phyloP scores from a whole-genome alignment of 208 protist genomes.

The Novymonas esmeraldas region DNA sequence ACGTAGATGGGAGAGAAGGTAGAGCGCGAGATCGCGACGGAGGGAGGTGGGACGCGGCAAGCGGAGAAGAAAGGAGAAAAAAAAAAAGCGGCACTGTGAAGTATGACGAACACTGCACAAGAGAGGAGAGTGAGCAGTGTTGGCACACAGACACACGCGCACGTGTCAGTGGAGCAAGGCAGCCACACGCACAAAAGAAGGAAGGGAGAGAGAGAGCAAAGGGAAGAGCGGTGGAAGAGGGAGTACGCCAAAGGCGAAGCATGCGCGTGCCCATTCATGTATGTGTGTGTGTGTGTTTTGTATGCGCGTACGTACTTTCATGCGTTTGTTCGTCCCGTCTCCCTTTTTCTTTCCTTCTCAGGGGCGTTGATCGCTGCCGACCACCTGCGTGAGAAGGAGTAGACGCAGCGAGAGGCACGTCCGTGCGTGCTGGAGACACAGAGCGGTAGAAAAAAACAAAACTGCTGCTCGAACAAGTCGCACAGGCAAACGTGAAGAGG shows the following conservation, averaged over 20 bases:
- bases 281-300: constrained; percentile 9
- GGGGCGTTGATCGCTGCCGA: too few relatives aligned
- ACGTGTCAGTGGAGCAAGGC: not conserved
- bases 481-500: too few relatives aligned
- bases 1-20: not conserved
- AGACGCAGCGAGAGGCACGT: too few relatives aligned
- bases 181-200: not conserved
- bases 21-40: not conserved
- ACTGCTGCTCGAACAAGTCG: too few relatives aligned
- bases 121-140: too few relatives aligned
- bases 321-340: not conserved
- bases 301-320: not conserved
- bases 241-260: not conserved
- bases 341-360: not conserved
- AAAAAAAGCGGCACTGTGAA: not conserved
- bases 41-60: not conserved
- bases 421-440: too few relatives aligned
- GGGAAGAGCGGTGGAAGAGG: not conserved
- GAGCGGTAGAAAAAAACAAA: too few relatives aligned
- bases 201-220: constrained; percentile 1
- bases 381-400: too few relatives aligned
- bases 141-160: not conserved
- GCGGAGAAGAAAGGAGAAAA: not conserved
- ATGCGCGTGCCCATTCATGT: not conserved
- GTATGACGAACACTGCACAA: not conserved